phyloP scores from a whole-genome alignment of 331 rosid species.

The Acacia pycnantha region DNA sequence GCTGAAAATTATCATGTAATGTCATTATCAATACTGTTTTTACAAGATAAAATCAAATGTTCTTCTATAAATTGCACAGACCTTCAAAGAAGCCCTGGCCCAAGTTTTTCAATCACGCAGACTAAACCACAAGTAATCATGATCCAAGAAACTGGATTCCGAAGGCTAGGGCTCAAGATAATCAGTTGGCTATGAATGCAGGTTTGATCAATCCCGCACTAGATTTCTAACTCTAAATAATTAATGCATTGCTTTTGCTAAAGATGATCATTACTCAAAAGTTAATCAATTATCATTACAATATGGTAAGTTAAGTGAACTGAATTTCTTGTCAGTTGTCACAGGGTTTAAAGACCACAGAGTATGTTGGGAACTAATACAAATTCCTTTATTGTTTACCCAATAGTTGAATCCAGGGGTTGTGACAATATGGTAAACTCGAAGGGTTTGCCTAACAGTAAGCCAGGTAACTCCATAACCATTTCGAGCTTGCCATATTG shows the following conservation, averaged over 20 bases:
- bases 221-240: neutral
- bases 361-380: neutral
- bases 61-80: neutral
- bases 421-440: constrained; percentile 41
- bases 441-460: too few species aligned
- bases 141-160: neutral
- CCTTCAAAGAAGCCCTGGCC: neutral
- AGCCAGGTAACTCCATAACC: too few species aligned
- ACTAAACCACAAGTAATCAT: neutral
- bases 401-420: neutral
- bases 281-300: neutral
- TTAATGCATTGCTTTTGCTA: neutral
- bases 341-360: neutral
- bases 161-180: neutral
- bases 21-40: neutral
- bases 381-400: neutral
- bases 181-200: neutral
- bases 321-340: neutral
- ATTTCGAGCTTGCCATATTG: neutral
- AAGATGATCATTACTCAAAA: neutral
- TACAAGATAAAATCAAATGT: neutral
- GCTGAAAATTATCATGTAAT: neutral
- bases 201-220: neutral
- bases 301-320: neutral
- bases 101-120: neutral